These are phyloP conservation scores for Cubamyces lactineus DNA, from an alignment of 768 basidiomycete genomes.

Conservation along the genomic window DNA sequence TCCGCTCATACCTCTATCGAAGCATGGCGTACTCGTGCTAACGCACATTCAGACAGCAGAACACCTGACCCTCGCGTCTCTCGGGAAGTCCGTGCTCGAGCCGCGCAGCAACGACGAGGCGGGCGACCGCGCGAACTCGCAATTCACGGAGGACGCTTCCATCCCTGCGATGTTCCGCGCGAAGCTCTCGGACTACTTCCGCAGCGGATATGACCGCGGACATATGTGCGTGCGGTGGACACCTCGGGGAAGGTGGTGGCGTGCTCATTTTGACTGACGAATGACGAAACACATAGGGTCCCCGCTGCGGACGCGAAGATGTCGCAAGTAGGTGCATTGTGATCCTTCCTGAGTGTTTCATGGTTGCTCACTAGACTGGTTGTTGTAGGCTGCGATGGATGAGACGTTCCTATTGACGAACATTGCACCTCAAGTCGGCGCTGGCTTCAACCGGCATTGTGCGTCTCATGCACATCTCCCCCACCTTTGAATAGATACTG, in stretches of 20 bases:
- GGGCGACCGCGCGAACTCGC: conserved; percentile 75
- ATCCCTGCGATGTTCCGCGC: conserved; percentile 82
- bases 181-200: conserved; percentile 85
- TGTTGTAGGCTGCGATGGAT: conserved; percentile 79
- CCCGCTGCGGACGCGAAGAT: conserved; percentile 95
- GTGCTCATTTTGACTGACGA: neutral
- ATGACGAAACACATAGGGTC: conserved; percentile 55
- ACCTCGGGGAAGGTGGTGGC: neutral
- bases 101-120: conserved; percentile 41
- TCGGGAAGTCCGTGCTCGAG: conserved; percentile 52
- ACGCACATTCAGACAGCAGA: conserved; percentile 76
- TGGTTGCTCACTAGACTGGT: conserved; percentile 1
- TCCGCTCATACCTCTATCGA: neutral
- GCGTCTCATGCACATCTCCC: conserved; percentile 32
- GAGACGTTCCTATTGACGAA: conserved; percentile 96
- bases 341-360: neutral
- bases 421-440: conserved; percentile 97
- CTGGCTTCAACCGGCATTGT: conserved; percentile 98
- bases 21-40: neutral
- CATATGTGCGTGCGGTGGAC: conserved; percentile 75
- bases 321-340: conserved; percentile 60
- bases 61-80: conserved; percentile 81
- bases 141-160: conserved; percentile 81
- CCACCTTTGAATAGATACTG: neutral
- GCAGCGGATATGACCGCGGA: conserved; percentile 93